Evolutionary conservation across 2,329 filamentous ascomycete species (phyloP), one percentile per base, ranked within the genome.

Genomic region (Parasarocladium wereldwijsianum): DNA sequence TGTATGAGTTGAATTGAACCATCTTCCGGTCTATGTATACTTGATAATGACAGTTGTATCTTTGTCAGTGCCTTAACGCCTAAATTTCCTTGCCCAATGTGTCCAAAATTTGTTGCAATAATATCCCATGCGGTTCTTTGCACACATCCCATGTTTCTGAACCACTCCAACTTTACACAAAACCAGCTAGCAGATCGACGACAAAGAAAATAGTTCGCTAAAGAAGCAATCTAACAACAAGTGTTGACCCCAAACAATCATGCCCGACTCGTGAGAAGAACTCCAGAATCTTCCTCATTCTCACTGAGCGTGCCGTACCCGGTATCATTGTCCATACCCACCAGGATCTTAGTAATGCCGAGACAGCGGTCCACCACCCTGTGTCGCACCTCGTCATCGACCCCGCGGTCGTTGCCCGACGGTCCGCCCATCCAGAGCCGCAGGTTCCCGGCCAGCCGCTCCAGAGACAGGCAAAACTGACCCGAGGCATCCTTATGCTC

Each of bases 221-320:
- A 30, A 22, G 4, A 30, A 30, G 12, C 13, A 22, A 14, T 22
- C 10, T 12, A 4, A 29, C 5, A 30, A 29, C 17, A 29, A n/a
- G n/a, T n/a, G n/a, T n/a, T n/a, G n/a, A n/a, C n/a, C n/a, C n/a
- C n/a, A n/a, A 16, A 15, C n/a, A 13, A 11, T 26, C 17, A 5
- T 6, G 4, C 5, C 15, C 11, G n/a, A 26, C 16, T 24, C 21
- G 14, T 43, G 46, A 15, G n/a, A n/a, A n/a, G n/a, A n/a, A n/a
- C n/a, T n/a, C n/a, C n/a, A n/a, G n/a, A n/a, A n/a, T n/a, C n/a
- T n/a, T 51, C 54, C 24, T 61, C 62, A 29, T 53, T 52, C 24
- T 69, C 66, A 34, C 58, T 64, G 58, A 69, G 65, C 37, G 60
- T 72, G 27, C 59, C 68, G 45, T 75, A 75, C 6, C 70, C 70